phyloP scores from a whole-genome alignment of 2,329 filamentous ascomycete species.

The Cytospora chrysosperma region DNA sequence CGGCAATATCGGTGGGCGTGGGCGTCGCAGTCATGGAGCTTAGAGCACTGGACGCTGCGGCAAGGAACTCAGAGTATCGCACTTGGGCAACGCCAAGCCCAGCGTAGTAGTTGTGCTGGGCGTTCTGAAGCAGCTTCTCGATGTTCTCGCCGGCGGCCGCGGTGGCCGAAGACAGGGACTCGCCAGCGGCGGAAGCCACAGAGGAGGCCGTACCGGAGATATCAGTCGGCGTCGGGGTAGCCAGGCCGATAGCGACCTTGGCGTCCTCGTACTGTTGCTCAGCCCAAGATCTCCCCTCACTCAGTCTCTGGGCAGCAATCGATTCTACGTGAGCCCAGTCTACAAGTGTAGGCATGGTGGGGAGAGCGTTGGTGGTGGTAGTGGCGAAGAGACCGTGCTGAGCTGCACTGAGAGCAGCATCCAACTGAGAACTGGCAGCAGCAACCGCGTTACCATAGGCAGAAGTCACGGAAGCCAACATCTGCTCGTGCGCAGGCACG shows the following conservation, averaged over 20 bases:
- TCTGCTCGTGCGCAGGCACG: constrained; percentile 66
- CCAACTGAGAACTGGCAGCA: constrained; percentile 59
- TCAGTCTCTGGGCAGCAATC: constrained; percentile 67
- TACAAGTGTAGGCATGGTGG: constrained; percentile 39
- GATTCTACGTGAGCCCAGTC: constrained; percentile 55
- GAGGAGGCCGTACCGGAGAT: constrained; percentile 20
- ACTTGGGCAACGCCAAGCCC: constrained; percentile 76
- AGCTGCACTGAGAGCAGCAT: constrained; percentile 54
- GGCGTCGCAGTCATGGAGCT: constrained; percentile 59
- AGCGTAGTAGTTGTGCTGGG: constrained; percentile 69
- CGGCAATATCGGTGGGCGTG: constrained; percentile 55
- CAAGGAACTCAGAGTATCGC: constrained; percentile 73
- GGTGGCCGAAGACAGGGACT: constrained; percentile 21
- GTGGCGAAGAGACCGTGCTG: constrained; percentile 50
- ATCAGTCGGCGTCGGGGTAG: constrained; percentile 56
- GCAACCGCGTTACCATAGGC: constrained; percentile 66
- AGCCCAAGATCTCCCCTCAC: constrained; percentile 68
- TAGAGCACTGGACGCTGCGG: constrained; percentile 68
- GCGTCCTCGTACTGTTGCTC: constrained; percentile 69
- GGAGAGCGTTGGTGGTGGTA: constrained; percentile 39
- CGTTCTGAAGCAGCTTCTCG: constrained; percentile 62
- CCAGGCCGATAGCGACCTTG: constrained; percentile 63
- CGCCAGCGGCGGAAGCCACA: constrained; percentile 21
- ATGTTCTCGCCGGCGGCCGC: constrained; percentile 40
- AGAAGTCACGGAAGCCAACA: constrained; percentile 66